Evolutionary conservation across 179 eudicot species (phyloP), one percentile per base, ranked within the genome.

Genomic region (Silene vulgaris): DNA sequence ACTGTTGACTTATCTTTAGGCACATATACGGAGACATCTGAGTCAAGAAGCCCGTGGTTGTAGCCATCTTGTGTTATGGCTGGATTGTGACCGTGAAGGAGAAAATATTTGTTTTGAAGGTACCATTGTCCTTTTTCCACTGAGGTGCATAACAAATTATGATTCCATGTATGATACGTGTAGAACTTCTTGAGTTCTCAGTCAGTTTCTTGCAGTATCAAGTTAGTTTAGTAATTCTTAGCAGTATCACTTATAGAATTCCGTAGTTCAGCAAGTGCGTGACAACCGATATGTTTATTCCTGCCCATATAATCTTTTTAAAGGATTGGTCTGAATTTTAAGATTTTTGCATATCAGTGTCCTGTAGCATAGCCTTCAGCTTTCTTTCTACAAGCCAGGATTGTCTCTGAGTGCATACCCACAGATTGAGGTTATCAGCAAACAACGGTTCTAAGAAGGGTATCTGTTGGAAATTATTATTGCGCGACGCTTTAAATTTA

Each of bases 91-190:
- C 19, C 93, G 98, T 61, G 98, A 94, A 87, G 98, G 98, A 74
- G 97, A 94, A 76, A 94, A 94, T 78, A 94, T 94, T 57, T 94
- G 98, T 79, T 94, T 92, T 84, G 98, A 94, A 94, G 98, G 98
- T 94, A 86, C 57, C 30, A 2, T 73, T 57, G 3, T 50, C 17
- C 40, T 6, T 11, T 72, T 48, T 4, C 63, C 48, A 20, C 68
- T 48, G 26, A 21, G 9, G 1, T 45, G 23, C 8, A 66, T 7
- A 75, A 68, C 54, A 32, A 12, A 23, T 57, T 43, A n/a, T 14
- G 48, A 13, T 40, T 52, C 37, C 66, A 35, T 63, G 2, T 48
- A 65, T 21, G 66, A 65, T 61, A 35, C 16, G n/a, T 20, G 14
- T 48, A 28, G 13, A 9, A 45, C 29, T 67, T 19, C 74, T 13